These are phyloP conservation scores for Cochlearia excelsa DNA, from an alignment of 345 rosid species.

Conservation along the genomic window DNA sequence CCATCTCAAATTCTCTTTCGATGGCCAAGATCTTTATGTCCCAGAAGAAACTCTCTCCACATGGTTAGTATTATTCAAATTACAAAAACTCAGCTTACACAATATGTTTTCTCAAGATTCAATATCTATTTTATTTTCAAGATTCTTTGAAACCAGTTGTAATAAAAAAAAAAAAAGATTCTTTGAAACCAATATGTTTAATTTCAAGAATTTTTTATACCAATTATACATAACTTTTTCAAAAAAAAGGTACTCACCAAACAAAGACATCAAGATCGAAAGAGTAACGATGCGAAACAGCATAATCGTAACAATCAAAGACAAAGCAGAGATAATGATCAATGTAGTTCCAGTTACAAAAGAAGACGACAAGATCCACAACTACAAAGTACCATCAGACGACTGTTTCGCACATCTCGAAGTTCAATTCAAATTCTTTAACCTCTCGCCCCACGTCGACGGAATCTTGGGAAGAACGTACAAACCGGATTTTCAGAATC, in stretches of 20 bases:
- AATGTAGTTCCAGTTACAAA: conserved; percentile 57
- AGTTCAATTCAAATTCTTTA: conserved; percentile 49
- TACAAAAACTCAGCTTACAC: neutral
- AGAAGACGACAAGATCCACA: conserved; percentile 55
- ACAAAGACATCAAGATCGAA: conserved; percentile 46
- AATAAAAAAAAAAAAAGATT: too few relatives aligned
- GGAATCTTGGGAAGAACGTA: conserved; percentile 64
- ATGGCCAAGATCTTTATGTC: conserved; percentile 42
- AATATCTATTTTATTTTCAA: too few relatives aligned
- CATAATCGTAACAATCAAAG: conserved; percentile 37
- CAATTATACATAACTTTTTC: neutral
- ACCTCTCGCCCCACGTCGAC: conserved; percentile 48
- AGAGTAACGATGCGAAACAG: conserved; percentile 48
- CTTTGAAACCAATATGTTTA: too few relatives aligned
- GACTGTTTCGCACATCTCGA: conserved; percentile 63
- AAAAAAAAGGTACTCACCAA: conserved; percentile 23
- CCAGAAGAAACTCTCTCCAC: conserved; percentile 44
- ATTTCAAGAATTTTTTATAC: neutral
- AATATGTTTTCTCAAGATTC: too few relatives aligned
- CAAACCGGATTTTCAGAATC: conserved; percentile 52
- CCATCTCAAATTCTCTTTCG: conserved; percentile 50
- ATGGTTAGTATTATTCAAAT: conserved; percentile 30
- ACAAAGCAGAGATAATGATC: conserved; percentile 46
- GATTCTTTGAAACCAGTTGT: too few relatives aligned
- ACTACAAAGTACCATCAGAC: conserved; percentile 46